These are phyloP conservation scores for Eleusine indica DNA, from an alignment of 176 grass and related monocot species.

Conservation along the genomic window DNA sequence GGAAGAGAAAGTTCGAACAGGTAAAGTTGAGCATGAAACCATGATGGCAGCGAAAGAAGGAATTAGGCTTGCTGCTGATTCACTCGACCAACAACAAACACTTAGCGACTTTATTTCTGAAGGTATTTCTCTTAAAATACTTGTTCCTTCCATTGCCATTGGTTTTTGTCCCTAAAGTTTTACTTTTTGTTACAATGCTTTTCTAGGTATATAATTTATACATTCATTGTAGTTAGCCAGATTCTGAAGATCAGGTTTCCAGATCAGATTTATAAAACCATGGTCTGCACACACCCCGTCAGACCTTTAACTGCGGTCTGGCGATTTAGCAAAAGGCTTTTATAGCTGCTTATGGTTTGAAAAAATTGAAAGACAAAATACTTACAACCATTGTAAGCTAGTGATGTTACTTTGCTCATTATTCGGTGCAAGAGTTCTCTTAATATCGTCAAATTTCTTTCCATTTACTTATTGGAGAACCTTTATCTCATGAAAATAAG, in stretches of 20 bases:
- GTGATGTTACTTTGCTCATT: not conserved
- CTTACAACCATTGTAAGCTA: not conserved
- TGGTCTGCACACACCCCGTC: not conserved
- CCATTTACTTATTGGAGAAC: not conserved
- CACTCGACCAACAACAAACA: not conserved
- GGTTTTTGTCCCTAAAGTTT: not conserved
- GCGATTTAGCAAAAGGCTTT: not conserved
- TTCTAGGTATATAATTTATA: not conserved
- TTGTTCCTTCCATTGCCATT: constrained; percentile 13
- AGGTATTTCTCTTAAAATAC: constrained; percentile 35
- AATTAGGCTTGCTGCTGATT: constrained; percentile 23
- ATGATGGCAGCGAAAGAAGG: constrained; percentile 28
- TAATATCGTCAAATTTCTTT: not conserved
- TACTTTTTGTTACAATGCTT: constrained; percentile 18
- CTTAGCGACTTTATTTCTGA: constrained; percentile 38
- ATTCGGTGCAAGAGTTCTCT: not conserved
- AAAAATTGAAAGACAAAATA: not conserved
- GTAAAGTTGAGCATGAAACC: constrained; percentile 40
- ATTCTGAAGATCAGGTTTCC: constrained; percentile 3
- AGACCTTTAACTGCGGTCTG: not conserved
- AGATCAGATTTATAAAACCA: not conserved
- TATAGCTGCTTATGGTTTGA: not conserved
- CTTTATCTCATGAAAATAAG: constrained; percentile 9
- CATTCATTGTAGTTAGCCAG: constrained; percentile 1
- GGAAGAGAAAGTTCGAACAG: constrained; percentile 1